Conservation (phyloP, 805 yeast genomes). For the Candida tibetensis region DNA sequence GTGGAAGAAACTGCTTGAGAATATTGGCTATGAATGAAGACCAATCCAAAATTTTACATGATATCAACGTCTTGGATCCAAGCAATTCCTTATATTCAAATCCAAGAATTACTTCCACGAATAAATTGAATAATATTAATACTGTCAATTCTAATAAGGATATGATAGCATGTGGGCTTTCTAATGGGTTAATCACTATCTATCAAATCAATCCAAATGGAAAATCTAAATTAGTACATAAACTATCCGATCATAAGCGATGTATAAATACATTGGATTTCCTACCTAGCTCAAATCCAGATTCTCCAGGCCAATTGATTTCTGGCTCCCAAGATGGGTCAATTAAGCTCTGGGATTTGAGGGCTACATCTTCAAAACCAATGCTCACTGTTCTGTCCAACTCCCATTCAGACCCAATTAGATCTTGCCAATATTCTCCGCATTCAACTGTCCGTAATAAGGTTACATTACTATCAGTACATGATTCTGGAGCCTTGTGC, state of each 20-base stretch:
- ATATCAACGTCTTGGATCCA: slow-evolving; percentile 32
- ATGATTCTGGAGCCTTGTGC: slow-evolving; percentile 85
- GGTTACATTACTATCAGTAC: slow-evolving; percentile 63
- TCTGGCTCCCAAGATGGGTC: slow-evolving; percentile 80
- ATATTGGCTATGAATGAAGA: slow-evolving; percentile 30
- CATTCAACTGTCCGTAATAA: slow-evolving; percentile 44
- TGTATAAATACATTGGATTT: slow-evolving; percentile 42
- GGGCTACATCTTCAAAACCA: slow-evolving; percentile 47
- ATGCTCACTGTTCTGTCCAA: slow-evolving; percentile 43
- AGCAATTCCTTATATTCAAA: slow-evolving; percentile 11
- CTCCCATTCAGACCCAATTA: slow-evolving; percentile 69
- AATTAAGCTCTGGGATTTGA: slow-evolving; percentile 72
- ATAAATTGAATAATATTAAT: slow-evolving; percentile 34
- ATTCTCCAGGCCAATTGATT: slow-evolving; percentile 24
- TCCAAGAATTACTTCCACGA: slow-evolving; percentile 15
- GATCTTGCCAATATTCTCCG: slow-evolving; percentile 53
- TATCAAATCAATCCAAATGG: slow-evolving; percentile 34
- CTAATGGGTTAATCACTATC: slow-evolving; percentile 34
- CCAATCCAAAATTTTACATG: slow-evolving; percentile 32
- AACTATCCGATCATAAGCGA: slow-evolving; percentile 40
- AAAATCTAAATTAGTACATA: slow-evolving; percentile 25
- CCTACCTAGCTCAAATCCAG: slow-evolving; percentile 14
- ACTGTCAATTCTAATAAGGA: slow-evolving; percentile 35
- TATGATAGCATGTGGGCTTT: slow-evolving; percentile 39
- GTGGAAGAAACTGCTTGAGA: slow-evolving; percentile 41